phyloP scores from a whole-genome alignment of 73 alveolate genomes.

The Paraurostyla sp. region DNA sequence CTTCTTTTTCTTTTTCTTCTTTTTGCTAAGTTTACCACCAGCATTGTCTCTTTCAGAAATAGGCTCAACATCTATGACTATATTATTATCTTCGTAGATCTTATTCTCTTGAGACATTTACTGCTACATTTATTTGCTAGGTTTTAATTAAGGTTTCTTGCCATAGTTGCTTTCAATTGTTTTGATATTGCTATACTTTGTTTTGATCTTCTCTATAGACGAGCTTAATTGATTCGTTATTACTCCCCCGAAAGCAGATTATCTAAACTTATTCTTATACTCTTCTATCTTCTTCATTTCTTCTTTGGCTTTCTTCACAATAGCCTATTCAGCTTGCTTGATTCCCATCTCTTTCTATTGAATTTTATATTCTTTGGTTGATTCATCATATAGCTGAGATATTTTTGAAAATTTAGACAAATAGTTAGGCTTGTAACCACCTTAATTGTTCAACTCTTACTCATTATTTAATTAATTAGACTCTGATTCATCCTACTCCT shows the following conservation, averaged over 20 bases:
- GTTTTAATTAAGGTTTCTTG: not conserved
- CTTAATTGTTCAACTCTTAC: not conserved
- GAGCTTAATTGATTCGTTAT: not conserved
- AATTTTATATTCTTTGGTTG: slow-evolving; percentile 37
- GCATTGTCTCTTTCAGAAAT: not conserved
- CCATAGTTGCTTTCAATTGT: no score
- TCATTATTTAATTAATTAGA: no score
- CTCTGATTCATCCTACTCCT: slow-evolving; percentile 13
- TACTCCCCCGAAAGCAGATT: slow-evolving; percentile 51
- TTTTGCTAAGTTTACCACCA: not conserved
- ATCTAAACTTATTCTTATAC: not conserved
- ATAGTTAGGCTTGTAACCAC: not conserved
- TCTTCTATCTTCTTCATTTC: not conserved
- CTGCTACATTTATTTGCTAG: not conserved
- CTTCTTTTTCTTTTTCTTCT: not conserved
- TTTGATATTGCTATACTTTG: not conserved
- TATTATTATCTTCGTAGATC: not conserved
- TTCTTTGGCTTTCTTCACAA: slow-evolving; percentile 22
- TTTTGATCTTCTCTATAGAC: not conserved
- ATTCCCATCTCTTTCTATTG: slow-evolving; percentile 1
- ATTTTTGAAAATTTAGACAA: slow-evolving; percentile 10
- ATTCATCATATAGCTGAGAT: slow-evolving; percentile 33
- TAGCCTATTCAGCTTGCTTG: not conserved
- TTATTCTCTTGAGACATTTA: not conserved
- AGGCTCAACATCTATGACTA: not conserved